Conservation (phyloP, 2,329 filamentous ascomycete genomes). For the Colletotrichum tanaceti region DNA sequence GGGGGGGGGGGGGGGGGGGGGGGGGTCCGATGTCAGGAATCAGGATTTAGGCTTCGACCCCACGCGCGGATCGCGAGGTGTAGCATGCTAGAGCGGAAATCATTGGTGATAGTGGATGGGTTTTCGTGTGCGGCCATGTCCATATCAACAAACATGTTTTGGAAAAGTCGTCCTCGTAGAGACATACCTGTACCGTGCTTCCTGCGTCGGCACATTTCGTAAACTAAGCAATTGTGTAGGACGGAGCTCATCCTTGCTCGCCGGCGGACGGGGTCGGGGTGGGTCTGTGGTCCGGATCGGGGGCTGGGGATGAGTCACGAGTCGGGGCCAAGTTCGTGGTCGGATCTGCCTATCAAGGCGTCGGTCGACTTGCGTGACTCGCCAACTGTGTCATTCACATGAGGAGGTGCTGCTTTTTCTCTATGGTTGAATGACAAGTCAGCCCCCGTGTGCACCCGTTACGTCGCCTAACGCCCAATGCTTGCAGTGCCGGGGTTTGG, state of each 20-base stretch:
- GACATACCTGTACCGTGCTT: neutral
- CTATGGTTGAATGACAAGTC: neutral
- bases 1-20: constrained; percentile 24
- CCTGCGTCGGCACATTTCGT: constrained; percentile 14
- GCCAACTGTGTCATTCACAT: neutral
- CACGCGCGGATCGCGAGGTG: constrained; percentile 18
- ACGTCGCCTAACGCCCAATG: constrained; percentile 10
- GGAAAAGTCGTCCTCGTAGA: constrained; percentile 9
- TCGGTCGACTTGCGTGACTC: neutral
- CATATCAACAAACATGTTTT: constrained; percentile 6
- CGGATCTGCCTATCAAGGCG: constrained; percentile 7
- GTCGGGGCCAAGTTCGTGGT: constrained; percentile 28
- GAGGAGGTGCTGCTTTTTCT: constrained; percentile 16
- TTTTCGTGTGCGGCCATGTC: neutral
- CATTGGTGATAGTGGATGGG: neutral
- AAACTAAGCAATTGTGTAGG: constrained; percentile 3
- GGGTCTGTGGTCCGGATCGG: constrained; percentile 32
- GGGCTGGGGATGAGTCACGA: constrained; percentile 35
- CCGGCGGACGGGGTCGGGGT: constrained; percentile 33
- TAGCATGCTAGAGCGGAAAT: neutral
- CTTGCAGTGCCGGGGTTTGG: constrained; percentile 20
- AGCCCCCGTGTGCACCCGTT: constrained; percentile 14
- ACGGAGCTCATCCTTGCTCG: constrained; percentile 10
- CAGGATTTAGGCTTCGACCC: constrained; percentile 38
- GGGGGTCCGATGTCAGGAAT: constrained; percentile 29